Evolutionary conservation across 441 rosid genomes (phyloP).

Genomic region (Dalechampia spathulata): DNA sequence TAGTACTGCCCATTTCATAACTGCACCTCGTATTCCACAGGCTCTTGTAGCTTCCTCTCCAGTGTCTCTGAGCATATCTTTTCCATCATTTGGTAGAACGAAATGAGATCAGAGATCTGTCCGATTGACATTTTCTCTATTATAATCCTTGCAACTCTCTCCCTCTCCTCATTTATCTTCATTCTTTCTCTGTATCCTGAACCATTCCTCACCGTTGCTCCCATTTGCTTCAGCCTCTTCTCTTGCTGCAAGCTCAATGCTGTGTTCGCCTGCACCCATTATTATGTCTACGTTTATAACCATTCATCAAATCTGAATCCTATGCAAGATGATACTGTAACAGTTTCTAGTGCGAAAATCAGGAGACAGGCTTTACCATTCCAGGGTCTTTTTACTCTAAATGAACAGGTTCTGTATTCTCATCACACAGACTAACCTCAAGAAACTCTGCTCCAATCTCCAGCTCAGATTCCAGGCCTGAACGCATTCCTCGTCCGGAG

Average conservation of each 20-base stretch:
- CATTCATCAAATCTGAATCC: neutral
- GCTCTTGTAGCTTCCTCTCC: conserved; percentile 44
- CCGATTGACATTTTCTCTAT: conserved; percentile 70
- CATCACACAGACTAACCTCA: conserved; percentile 29
- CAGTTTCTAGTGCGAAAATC: no score
- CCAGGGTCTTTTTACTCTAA: no score
- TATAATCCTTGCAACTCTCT: conserved; percentile 51
- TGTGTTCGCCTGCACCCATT: conserved; percentile 51
- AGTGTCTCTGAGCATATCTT: conserved; percentile 64
- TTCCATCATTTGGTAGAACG: conserved; percentile 77
- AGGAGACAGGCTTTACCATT: no score
- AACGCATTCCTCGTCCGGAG: conserved; percentile 30
- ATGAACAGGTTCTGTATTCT: no score
- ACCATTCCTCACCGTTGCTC: conserved; percentile 85
- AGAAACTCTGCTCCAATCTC: conserved; percentile 65
- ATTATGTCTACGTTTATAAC: neutral
- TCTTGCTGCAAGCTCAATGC: conserved; percentile 72
- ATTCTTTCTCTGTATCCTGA: conserved; percentile 42
- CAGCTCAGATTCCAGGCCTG: conserved; percentile 44
- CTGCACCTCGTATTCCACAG: conserved; percentile 4
- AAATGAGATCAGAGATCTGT: conserved; percentile 67
- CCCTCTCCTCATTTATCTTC: conserved; percentile 64
- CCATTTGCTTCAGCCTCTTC: conserved; percentile 87
- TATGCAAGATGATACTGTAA: no score
- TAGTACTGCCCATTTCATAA: no score